Conservation (phyloP, 352 stramenopile genomes). For the Pythium myriotylum region DNA sequence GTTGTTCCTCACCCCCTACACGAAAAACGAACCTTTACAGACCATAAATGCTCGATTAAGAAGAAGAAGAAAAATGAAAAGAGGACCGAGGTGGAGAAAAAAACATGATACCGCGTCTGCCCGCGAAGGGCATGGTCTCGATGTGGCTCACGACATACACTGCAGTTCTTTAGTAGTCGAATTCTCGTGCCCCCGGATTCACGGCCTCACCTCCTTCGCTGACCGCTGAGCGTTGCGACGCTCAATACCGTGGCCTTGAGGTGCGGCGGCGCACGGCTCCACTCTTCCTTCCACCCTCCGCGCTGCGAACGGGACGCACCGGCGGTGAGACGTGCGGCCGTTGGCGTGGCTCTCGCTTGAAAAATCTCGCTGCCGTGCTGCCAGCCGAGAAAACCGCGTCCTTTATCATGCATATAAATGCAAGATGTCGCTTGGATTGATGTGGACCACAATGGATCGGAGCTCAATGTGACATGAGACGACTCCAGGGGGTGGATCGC, state of each 20-base stretch:
- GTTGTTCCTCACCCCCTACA: constrained; percentile 44
- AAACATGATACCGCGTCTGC: constrained; percentile 64
- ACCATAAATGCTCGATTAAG: too few species aligned
- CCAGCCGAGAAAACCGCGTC: too few species aligned
- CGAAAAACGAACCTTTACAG: too few species aligned
- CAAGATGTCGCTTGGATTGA: too few species aligned
- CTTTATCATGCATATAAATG: too few species aligned
- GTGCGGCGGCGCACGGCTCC: neutral
- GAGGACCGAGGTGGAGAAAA: constrained; percentile 41
- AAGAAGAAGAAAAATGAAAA: neutral
- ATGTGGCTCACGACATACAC: constrained; percentile 41
- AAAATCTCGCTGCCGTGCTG: too few species aligned
- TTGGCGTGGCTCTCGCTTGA: too few species aligned
- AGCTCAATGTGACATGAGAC: too few species aligned
- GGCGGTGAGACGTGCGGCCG: neutral
- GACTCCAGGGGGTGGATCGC: too few species aligned
- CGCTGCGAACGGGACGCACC: neutral
- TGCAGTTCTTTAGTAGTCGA: too few species aligned
- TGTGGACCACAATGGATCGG: too few species aligned
- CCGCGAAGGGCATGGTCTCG: constrained; percentile 65
- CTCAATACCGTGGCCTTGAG: neutral
- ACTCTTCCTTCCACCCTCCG: constrained; percentile 4
- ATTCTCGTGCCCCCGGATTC: too few species aligned
- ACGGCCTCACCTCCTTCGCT: neutral
- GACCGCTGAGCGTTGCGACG: neutral